Base-by-base conservation (phyloP, 768 basidiomycete species). In the Mycena epipterygia region DNA sequence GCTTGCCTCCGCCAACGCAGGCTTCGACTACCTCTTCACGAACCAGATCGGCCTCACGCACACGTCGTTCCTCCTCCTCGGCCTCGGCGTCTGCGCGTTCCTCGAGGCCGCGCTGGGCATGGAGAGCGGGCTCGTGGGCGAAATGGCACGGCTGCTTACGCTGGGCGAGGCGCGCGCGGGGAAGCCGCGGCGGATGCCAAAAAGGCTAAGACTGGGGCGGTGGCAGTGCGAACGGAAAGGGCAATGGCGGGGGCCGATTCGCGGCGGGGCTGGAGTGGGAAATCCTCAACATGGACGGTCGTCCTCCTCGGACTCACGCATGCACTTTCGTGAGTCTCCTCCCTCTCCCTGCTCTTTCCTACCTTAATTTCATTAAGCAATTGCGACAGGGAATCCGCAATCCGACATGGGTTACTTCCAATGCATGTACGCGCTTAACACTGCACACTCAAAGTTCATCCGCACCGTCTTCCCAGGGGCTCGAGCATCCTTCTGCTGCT, bases 371-470 rank as follows among this genome's bases (percentile, higher is more conserved):
- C n/a, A n/a, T n/a, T n/a, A n/a, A n/a, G n/a, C n/a, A n/a, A n/a
- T n/a, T n/a, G n/a, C n/a, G n/a, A n/a, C n/a, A n/a, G n/a, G n/a
- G 93, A n/a, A n/a, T n/a, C n/a, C n/a, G n/a, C n/a, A 94, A 80
- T 89, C 90, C 2, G 93, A 93, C 78, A 89, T 88, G 84, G 93
- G n/a, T n/a, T n/a, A n/a, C n/a, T n/a, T n/a, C n/a, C n/a, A n/a
- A n/a, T n/a, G n/a, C n/a, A n/a, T n/a, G n/a, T n/a, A n/a, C n/a
- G 93, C 37, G 13, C 71, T 68, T 51, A 68, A 70, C 64, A 89
- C 88, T 71, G 93, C 93, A 14, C 91, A n/a, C n/a, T 85, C 89
- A 12, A 94, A 90, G 91, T 80, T 93, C 5, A 92, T 89, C 81
- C 92, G 89, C 75, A 86, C 86, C 6, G 85, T 92, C 35, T 93